Percentiles rank a stretch among this genome's conserved stretches.
phyloP scores from a whole-genome alignment of 192 early-diverging fungal genomes.

The Pilaira anomala region DNA sequence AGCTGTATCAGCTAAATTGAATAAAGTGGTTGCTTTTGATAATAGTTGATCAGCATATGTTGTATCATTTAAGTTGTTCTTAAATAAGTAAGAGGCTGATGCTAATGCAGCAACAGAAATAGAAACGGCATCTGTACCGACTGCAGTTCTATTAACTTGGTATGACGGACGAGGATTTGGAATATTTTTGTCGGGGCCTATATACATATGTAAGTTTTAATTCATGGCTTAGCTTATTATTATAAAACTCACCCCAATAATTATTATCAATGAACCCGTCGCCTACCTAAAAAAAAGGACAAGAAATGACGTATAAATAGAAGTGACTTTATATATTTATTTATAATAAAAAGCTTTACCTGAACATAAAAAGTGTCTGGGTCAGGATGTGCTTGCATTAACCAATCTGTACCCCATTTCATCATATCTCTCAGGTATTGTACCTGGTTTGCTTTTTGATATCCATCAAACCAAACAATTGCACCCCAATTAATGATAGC shows the following conservation, averaged over 20 bases:
- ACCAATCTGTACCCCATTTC: constrained; percentile 60
- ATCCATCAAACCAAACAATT: constrained; percentile 54
- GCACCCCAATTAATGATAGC: constrained; percentile 52
- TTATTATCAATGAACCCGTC: constrained; percentile 46
- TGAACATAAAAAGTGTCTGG: constrained; percentile 49
- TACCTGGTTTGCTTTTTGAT: constrained; percentile 43
- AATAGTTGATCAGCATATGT: constrained; percentile 42
- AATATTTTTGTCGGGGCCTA: constrained; percentile 37
- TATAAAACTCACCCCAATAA: constrained; percentile 49
- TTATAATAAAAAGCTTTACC: constrained; percentile 18
- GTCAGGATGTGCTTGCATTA: constrained; percentile 57
- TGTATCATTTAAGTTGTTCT: constrained; percentile 46
- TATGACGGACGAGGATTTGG: constrained; percentile 53
- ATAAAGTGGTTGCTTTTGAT: constrained; percentile 44
- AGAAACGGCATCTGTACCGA: constrained; percentile 55
- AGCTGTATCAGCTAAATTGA: constrained; percentile 46
- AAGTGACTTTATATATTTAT: background rate
- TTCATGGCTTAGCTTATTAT: constrained; percentile 10
- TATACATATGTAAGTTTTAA: constrained; percentile 1
- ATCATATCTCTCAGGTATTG: constrained; percentile 46
- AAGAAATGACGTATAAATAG: too few species aligned
- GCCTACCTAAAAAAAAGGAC: constrained; percentile 37
- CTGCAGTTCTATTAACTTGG: constrained; percentile 39
- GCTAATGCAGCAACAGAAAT: constrained; percentile 56
- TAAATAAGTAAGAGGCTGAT: constrained; percentile 49